phyloP scores from a whole-genome alignment of 352 stramenopile species.

The Globisporangium paroecandrum region DNA sequence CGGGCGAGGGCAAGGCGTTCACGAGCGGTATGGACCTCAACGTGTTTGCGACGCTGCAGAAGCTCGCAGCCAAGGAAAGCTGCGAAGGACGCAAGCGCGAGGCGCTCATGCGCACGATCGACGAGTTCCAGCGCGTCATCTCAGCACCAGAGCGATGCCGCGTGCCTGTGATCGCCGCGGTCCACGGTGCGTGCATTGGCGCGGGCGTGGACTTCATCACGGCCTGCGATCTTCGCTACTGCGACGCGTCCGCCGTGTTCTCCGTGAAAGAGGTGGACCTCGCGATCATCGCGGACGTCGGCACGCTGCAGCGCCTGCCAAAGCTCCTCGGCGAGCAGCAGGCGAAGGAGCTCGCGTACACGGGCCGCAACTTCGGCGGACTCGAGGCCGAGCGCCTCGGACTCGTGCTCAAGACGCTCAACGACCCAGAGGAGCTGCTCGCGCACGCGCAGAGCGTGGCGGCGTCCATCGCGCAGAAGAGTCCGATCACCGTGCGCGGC shows the following conservation, averaged over 20 bases:
- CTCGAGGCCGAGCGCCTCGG: conserved; percentile 72
- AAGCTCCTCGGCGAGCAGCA: conserved; percentile 83
- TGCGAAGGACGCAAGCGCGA: conserved; percentile 86
- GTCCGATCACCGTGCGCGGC: conserved; percentile 78
- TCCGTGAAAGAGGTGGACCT: conserved; percentile 88
- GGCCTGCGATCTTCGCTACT: conserved; percentile 84
- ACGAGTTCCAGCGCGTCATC: conserved; percentile 80
- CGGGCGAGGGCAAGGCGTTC: conserved; percentile 76
- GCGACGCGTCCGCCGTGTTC: conserved; percentile 77
- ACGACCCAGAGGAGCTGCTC: conserved; percentile 58
- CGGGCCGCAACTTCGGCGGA: conserved; percentile 74
- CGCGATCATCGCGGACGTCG: conserved; percentile 86
- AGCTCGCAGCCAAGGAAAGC: conserved; percentile 45
- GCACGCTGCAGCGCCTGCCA: conserved; percentile 83
- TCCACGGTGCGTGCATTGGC: conserved; percentile 83
- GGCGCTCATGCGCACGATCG: conserved; percentile 71
- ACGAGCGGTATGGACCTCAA: conserved; percentile 88
- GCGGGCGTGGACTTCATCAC: conserved; percentile 87
- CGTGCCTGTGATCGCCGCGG: conserved; percentile 78
- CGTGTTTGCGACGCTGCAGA: conserved; percentile 78
- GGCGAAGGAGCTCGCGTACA: conserved; percentile 85
- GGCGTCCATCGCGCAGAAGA: conserved; percentile 73
- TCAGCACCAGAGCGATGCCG: conserved; percentile 81
- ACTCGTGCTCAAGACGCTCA: conserved; percentile 71
- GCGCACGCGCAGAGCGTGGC: conserved; percentile 53